phyloP scores from a whole-genome alignment of 83 land plant genomes.

The Diphasiastrum complanatum region DNA sequence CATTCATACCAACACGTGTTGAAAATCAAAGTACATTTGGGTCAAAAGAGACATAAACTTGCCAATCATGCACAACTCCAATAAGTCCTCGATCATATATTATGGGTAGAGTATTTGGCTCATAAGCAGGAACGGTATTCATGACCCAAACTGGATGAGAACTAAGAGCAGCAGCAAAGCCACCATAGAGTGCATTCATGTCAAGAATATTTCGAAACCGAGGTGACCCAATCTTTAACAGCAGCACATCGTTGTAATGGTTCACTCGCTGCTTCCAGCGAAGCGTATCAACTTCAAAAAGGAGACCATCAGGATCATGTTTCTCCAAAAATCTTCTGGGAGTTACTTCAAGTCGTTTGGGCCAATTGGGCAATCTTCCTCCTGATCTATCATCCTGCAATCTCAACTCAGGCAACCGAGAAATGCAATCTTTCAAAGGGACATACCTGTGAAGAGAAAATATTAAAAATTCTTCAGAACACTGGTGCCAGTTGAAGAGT shows the following conservation, averaged over 20 bases:
- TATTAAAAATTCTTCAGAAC: background rate
- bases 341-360: slow-evolving; percentile 41
- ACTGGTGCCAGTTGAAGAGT: background rate
- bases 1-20: background rate
- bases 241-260: slow-evolving; percentile 53
- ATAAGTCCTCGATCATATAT: slow-evolving; percentile 86
- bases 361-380: slow-evolving; percentile 58
- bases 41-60: slow-evolving; percentile 22
- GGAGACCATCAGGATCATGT: slow-evolving; percentile 36
- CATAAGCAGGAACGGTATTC: slow-evolving; percentile 76
- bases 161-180: slow-evolving; percentile 73
- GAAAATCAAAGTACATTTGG: background rate
- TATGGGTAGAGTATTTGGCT: slow-evolving; percentile 53
- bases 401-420: slow-evolving; percentile 22
- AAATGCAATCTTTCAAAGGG: slow-evolving; percentile 59
- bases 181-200: slow-evolving; percentile 91
- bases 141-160: slow-evolving; percentile 90
- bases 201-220: slow-evolving; percentile 70
- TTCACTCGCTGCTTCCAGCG: slow-evolving; percentile 50
- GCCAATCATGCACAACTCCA: slow-evolving; percentile 94
- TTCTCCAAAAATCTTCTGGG: slow-evolving; percentile 41
- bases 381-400: slow-evolving; percentile 27
- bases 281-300: slow-evolving; percentile 60
- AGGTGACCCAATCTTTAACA: slow-evolving; percentile 57
- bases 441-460: slow-evolving; percentile 43